phyloP scores from a whole-genome alignment of 192 early-diverging fungal species.

The Linnemannia exigua region DNA sequence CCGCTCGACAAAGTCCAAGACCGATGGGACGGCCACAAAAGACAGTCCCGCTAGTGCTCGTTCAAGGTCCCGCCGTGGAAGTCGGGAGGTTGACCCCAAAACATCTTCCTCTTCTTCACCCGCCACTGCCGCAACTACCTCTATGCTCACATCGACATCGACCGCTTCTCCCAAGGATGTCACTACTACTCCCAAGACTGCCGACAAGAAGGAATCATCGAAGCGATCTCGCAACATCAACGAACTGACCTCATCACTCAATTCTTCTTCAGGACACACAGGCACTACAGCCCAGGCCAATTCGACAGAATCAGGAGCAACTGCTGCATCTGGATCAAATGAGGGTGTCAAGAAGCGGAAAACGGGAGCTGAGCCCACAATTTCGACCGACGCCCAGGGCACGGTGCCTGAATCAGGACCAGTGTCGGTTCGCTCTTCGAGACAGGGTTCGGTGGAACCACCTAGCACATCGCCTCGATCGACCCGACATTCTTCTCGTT shows the following conservation, averaged over 20 bases:
- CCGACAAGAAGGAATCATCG: background rate
- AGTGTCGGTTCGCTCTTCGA: conserved; percentile 18
- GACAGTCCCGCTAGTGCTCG: conserved; percentile 25
- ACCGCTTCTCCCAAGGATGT: background rate
- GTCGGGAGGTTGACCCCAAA: conserved; percentile 34
- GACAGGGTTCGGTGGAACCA: conserved; percentile 42
- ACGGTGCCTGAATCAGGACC: background rate
- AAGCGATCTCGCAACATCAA: conserved; percentile 27
- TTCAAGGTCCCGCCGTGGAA: conserved; percentile 50
- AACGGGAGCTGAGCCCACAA: background rate
- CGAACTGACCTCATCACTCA: conserved; percentile 15
- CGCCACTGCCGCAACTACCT: background rate
- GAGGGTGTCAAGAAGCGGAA: conserved; percentile 29
- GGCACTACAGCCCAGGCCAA: background rate
- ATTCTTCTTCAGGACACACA: background rate
- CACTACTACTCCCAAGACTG: background rate
- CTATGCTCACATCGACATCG: background rate
- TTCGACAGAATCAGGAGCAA: background rate
- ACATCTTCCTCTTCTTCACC: background rate
- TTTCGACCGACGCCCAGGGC: conserved; percentile 11
- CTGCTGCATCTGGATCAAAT: background rate
- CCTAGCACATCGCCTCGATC: conserved; percentile 41
- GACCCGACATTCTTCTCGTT: conserved; percentile 47
- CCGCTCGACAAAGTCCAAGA: conserved; percentile 40
- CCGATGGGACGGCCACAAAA: conserved; percentile 26